Evolutionary conservation across 805 yeast genomes (phyloP).

Genomic region (Saturnispora saitoi): DNA sequence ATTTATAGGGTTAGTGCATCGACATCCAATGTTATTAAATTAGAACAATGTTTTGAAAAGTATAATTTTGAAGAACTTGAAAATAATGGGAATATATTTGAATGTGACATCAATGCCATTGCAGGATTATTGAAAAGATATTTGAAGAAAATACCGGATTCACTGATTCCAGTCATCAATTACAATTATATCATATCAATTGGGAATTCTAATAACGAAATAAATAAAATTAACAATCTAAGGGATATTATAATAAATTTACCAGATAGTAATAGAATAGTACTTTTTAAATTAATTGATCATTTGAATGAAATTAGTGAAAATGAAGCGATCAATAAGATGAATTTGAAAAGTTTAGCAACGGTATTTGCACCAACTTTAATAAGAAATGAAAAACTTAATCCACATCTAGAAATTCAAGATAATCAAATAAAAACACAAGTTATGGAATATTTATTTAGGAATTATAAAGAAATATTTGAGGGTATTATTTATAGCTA

Average conservation of each 20-base stretch:
- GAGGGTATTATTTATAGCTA: conserved; percentile 7
- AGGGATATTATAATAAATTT: conserved; percentile 38
- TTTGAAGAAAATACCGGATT: conserved; percentile 74
- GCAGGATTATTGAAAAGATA: conserved; percentile 84
- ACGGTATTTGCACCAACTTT: conserved; percentile 94
- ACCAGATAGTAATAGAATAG: conserved; percentile 60
- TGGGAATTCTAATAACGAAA: conserved; percentile 27
- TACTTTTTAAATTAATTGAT: conserved; percentile 45
- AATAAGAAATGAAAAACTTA: conserved; percentile 51
- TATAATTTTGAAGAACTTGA: conserved; percentile 19
- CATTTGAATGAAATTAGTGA: conserved; percentile 59
- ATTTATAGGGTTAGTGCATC: conserved; percentile 87
- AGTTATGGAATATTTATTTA: conserved; percentile 63
- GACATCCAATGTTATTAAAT: conserved; percentile 48
- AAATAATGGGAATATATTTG: conserved; percentile 22
- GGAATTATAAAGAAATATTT: conserved; percentile 34
- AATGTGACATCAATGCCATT: conserved; percentile 70
- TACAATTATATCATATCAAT: conserved; percentile 63
- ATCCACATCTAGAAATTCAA: conserved; percentile 71
- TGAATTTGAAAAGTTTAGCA: conserved; percentile 76
- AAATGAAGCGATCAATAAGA: conserved; percentile 52
- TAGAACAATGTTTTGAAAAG: conserved; percentile 30
- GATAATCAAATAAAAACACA: conserved; percentile 80
- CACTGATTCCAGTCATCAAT: conserved; percentile 61
- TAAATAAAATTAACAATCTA: conserved; percentile 36